These are phyloP conservation scores for Fusarium graminum DNA, from an alignment of 2,329 filamentous ascomycete genomes.

Conservation along the genomic window DNA sequence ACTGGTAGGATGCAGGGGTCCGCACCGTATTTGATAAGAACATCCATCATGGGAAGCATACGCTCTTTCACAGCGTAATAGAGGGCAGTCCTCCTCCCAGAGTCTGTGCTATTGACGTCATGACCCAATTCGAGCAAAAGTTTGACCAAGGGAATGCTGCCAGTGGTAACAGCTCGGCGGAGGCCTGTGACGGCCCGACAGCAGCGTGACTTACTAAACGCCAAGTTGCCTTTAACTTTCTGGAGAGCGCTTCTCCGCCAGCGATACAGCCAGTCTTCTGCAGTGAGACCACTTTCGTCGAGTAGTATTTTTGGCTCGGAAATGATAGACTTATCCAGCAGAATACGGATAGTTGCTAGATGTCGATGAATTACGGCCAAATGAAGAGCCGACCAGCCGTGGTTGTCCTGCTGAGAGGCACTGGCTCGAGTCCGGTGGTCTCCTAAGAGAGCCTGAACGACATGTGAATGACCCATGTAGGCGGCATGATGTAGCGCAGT, in stretches of 20 bases:
- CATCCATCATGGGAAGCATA: not conserved
- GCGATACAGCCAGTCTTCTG: slow-evolving; percentile 2
- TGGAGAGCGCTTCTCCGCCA: not conserved
- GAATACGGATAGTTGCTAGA: not conserved
- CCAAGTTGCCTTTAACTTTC: not conserved
- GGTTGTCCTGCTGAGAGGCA: not conserved
- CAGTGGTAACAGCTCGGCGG: not conserved
- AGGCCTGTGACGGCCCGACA: not conserved
- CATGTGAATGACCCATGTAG: not conserved
- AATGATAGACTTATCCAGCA: not conserved
- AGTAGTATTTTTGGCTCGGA: not conserved
- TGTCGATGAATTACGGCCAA: not conserved
- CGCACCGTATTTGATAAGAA: not conserved
- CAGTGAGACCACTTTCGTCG: not conserved
- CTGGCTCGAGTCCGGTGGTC: not conserved
- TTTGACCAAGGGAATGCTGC: not conserved
- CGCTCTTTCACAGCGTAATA: not conserved
- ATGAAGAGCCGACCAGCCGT: slow-evolving; percentile 1
- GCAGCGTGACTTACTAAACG: slow-evolving; percentile 1
- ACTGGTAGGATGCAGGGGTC: not conserved
- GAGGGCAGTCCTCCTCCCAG: not conserved
- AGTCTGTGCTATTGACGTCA: not conserved
- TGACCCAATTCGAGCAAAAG: not conserved
- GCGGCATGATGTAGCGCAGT: not conserved
- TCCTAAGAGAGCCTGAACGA: not conserved